Base-by-base conservation (phyloP, 1,284 basidiomycete genomes). In the Tylopilus sp. region DNA sequence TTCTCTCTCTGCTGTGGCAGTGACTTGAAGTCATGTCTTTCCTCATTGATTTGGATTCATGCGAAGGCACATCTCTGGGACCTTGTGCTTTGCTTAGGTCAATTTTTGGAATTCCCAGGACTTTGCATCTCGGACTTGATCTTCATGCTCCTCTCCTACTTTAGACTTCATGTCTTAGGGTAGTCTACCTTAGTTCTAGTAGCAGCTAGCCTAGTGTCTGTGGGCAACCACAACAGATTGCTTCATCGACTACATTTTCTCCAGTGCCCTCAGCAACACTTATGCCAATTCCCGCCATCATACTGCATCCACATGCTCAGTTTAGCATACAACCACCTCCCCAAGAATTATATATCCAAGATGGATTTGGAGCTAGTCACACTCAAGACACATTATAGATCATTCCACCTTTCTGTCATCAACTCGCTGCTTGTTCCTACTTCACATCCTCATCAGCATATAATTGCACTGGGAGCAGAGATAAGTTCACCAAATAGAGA, bases 341-440 rank as follows among this genome's bases (percentile, higher is more conserved):
- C 5, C 55, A 62, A 21, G 70, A 77, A 29, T 55, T 69, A 31
- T 59, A 67, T 15, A 58, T 62, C 3, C 59, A 61, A 35, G 63
- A 63, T 59, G 29, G 59, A 66, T 15, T 60, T 67, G 17, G 66
- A 73, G 36, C 71, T 69, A 0, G 59, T 80, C 20, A 90, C 87
- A 2, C 87, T 87, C 1, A 73, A 80, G 52, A 77, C 81, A 11
- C 80, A 84, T 53, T 80, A 83, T 38, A 77, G 79, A 17, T 88
- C 86, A 0, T 89, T 90, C 70, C 75, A 90, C 6, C 74, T 90
- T 31, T 82, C 82, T 4, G 82, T 90, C 17, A 86, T 89, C 61
- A 85, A 89, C 62, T 87, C 3, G 85, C 81, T 3, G 72, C 84
- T 1, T 78, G 85, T 76, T 46, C 74, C 78, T 10, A 87, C 85